Conservation (phyloP, 306 rosid genomes). For the Cucumis melo region DNA sequence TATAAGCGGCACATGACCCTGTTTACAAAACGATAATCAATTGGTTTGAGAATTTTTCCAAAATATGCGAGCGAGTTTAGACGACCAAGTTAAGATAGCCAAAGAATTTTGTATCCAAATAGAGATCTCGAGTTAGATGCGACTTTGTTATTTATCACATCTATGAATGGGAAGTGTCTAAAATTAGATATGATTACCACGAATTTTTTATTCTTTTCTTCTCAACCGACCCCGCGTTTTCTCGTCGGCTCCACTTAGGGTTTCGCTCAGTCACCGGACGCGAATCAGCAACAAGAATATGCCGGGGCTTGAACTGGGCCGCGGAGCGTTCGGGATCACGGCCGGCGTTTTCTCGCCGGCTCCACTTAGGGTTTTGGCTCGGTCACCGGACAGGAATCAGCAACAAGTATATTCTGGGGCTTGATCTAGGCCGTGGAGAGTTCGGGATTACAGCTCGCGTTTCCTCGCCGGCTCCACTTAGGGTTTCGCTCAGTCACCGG, state of each 20-base stretch:
- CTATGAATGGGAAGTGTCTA: too few relatives aligned
- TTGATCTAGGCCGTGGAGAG: conserved; percentile 98
- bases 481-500: too few relatives aligned
- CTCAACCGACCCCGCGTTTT: conserved; percentile 25
- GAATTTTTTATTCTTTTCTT: conserved; percentile 15
- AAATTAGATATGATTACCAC: neutral
- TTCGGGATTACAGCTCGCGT: conserved; percentile 96
- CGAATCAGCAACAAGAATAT: too few relatives aligned
- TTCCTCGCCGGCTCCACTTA: too few relatives aligned
- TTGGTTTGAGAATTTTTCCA: neutral
- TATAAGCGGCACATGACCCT: conserved; percentile 68
- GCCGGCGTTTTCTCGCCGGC: conserved; percentile 43
- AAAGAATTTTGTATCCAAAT: neutral
- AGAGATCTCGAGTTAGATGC: too few relatives aligned
- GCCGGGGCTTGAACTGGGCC: too few relatives aligned
- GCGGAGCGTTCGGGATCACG: conserved; percentile 96
- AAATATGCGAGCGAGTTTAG: neutral
- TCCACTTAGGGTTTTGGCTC: conserved; percentile 64
- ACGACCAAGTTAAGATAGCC: neutral
- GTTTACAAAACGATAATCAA: conserved; percentile 11
- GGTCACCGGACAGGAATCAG: conserved; percentile 62
- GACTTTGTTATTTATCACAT: too few relatives aligned
- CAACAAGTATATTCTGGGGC: conserved; percentile 86
- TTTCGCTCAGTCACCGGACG: too few relatives aligned
- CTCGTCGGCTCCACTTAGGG: too few relatives aligned